These are phyloP conservation scores for Fusarium denticulatum DNA, from an alignment of 2,329 filamentous ascomycete species.

Conservation along the genomic window DNA sequence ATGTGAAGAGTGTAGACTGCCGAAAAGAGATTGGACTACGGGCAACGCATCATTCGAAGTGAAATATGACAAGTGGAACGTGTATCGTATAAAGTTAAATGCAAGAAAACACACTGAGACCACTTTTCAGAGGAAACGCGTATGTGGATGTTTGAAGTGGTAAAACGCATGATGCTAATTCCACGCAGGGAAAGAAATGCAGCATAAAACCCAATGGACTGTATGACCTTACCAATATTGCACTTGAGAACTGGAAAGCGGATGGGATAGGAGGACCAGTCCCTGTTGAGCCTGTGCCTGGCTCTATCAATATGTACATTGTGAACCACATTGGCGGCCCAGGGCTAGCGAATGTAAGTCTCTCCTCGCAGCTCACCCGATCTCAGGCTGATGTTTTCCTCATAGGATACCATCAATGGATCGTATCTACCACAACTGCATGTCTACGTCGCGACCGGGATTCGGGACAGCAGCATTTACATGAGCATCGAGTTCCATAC, in stretches of 20 bases:
- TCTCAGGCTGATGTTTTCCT: not conserved
- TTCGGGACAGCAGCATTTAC: not conserved
- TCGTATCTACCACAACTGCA: constrained; percentile 39
- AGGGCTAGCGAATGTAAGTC: constrained; percentile 38
- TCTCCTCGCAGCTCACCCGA: not conserved
- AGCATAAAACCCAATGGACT: not conserved
- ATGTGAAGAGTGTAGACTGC: constrained; percentile 1
- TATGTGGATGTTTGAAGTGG: not conserved
- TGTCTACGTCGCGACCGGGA: constrained; percentile 24
- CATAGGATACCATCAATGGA: constrained; percentile 41
- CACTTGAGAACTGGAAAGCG: not conserved
- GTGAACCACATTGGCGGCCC: not conserved
- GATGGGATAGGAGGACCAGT: not conserved
- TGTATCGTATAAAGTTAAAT: constrained; percentile 26
- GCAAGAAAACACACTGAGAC: constrained; percentile 10
- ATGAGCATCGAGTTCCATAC: constrained; percentile 37
- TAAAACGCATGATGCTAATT: not conserved
- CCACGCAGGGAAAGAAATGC: not conserved
- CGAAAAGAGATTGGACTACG: not conserved
- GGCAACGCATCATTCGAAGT: not conserved
- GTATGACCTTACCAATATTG: not conserved
- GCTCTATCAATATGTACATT: not conserved
- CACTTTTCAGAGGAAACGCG: not conserved
- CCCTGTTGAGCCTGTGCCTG: not conserved
- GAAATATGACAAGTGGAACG: not conserved